A percentile compares a stretch with the other conserved stretches of the same genome.
Evolutionary conservation across 495 filamentous ascomycete species (phyloP).

Genomic region (Apodospora peruviana): DNA sequence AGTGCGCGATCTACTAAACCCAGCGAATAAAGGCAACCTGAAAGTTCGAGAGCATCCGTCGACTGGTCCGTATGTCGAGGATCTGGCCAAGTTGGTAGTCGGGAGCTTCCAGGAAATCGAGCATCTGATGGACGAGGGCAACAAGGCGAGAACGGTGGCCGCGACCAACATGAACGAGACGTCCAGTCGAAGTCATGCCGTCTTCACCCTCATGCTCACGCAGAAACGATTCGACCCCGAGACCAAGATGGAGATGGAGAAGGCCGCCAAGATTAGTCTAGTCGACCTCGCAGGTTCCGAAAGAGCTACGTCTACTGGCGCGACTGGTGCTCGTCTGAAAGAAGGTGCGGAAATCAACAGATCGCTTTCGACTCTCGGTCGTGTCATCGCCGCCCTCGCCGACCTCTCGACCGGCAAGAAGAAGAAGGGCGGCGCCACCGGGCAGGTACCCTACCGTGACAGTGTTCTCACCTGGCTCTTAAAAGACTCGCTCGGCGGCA

Average conservation of each 20-base stretch:
- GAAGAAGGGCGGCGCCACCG: slow-evolving; percentile 52
- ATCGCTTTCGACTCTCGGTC: slow-evolving; percentile 90
- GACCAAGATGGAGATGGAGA: slow-evolving; percentile 93
- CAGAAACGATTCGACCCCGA: slow-evolving; percentile 91
- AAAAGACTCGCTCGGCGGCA: slow-evolving; percentile 95
- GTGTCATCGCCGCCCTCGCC: slow-evolving; percentile 95
- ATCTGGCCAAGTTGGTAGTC: slow-evolving; percentile 97
- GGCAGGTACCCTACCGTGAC: slow-evolving; percentile 94
- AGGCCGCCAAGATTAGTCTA: slow-evolving; percentile 94
- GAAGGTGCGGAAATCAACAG: slow-evolving; percentile 99
- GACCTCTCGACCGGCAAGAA: slow-evolving; percentile 85
- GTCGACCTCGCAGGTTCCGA: slow-evolving; percentile 98
- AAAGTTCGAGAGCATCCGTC: slow-evolving; percentile 97
- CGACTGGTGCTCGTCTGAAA: slow-evolving; percentile 91
- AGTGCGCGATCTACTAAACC: slow-evolving; percentile 93
- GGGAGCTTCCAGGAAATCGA: slow-evolving; percentile 93
- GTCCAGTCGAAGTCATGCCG: slow-evolving; percentile 93
- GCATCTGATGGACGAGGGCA: slow-evolving; percentile 97
- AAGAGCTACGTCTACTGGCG: slow-evolving; percentile 90
- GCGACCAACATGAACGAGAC: slow-evolving; percentile 99
- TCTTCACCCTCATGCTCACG: slow-evolving; percentile 93
- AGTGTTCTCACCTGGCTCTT: slow-evolving; percentile 94
- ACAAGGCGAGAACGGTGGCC: slow-evolving; percentile 95
- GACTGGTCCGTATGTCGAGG: slow-evolving; percentile 95
- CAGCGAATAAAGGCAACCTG: slow-evolving; percentile 91